Evolutionary conservation across 176 grass and related monocot genomes (phyloP).

Genomic region (Lolium perenne): DNA sequence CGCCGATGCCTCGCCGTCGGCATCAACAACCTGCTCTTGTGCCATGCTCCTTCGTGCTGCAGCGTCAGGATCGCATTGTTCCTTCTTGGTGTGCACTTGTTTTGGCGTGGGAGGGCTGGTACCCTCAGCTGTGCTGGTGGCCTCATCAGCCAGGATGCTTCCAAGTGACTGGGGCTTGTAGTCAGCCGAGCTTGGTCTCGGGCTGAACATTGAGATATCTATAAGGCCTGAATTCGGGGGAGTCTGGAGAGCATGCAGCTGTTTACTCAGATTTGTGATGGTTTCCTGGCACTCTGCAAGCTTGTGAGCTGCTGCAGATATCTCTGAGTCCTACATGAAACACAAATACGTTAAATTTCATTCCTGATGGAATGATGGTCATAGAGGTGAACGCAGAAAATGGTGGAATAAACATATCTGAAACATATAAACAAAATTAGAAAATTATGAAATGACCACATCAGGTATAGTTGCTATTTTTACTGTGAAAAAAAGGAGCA

Average conservation of each 20-base stretch:
- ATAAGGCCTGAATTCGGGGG: constrained; percentile 25
- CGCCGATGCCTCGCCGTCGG: not conserved
- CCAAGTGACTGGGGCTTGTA: constrained; percentile 53
- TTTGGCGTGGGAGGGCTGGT: not conserved
- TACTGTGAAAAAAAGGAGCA: not conserved
- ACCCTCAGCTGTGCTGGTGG: not conserved
- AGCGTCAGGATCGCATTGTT: not conserved
- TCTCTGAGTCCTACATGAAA: constrained; percentile 57
- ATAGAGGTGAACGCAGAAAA: not conserved
- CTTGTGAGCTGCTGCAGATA: constrained; percentile 58
- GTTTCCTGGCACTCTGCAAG: constrained; percentile 79
- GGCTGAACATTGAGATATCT: constrained; percentile 12
- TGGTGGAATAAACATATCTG: not conserved
- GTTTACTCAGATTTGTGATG: constrained; percentile 65
- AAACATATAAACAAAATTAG: not conserved
- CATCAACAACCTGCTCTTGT: not conserved
- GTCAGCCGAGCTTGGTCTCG: constrained; percentile 34
- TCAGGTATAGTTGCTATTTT: not conserved
- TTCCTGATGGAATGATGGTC: not conserved
- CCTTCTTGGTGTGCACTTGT: constrained; percentile 23
- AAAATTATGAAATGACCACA: not conserved
- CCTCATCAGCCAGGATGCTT: constrained; percentile 44
- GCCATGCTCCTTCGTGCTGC: not conserved
- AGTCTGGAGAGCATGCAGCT: constrained; percentile 60
- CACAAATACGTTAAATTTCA: not conserved